Conservation (phyloP, 2,329 filamentous ascomycete genomes). For the Leptodontidium sp. region DNA sequence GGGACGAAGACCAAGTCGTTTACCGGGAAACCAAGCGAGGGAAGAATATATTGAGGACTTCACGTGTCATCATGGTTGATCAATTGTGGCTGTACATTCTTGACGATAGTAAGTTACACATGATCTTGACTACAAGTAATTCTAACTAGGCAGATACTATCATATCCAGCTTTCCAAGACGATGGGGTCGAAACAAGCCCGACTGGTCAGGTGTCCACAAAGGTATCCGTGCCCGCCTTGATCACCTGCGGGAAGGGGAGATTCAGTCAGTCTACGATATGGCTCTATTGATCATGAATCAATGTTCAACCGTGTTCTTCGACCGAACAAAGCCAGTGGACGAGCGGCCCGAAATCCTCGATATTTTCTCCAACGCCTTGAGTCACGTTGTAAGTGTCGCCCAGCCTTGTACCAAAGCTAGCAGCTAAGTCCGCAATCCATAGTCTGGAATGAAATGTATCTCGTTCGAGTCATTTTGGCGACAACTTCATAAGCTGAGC, state of each 20-base stretch:
- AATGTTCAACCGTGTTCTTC: slow-evolving; percentile 51
- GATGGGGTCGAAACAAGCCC: slow-evolving; percentile 52
- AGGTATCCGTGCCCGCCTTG: slow-evolving; percentile 48
- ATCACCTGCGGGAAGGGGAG: slow-evolving; percentile 38
- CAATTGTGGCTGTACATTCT: slow-evolving; percentile 55
- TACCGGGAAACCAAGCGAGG: slow-evolving; percentile 35
- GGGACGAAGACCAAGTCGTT: slow-evolving; percentile 47
- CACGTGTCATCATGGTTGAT: slow-evolving; percentile 52
- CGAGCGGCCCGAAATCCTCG: slow-evolving; percentile 51
- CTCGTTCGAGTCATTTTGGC: slow-evolving; percentile 50
- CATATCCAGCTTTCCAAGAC: slow-evolving; percentile 52
- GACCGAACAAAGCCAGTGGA: slow-evolving; percentile 47
- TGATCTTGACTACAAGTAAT: background rate
- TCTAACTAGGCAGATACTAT: slow-evolving; percentile 46
- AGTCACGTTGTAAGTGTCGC: slow-evolving; percentile 49
- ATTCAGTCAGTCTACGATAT: slow-evolving; percentile 50
- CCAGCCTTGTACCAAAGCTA: background rate
- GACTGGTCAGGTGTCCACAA: slow-evolving; percentile 53
- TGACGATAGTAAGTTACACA: slow-evolving; percentile 43
- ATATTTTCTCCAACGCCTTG: slow-evolving; percentile 54
- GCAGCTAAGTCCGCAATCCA: background rate
- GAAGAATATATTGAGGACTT: slow-evolving; percentile 22
- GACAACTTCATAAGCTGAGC: slow-evolving; percentile 42
- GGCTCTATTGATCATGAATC: slow-evolving; percentile 52
- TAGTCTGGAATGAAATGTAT: slow-evolving; percentile 51